Evolutionary conservation across 2,329 filamentous ascomycete species (phyloP).

Genomic region (Aureobasidium lini): DNA sequence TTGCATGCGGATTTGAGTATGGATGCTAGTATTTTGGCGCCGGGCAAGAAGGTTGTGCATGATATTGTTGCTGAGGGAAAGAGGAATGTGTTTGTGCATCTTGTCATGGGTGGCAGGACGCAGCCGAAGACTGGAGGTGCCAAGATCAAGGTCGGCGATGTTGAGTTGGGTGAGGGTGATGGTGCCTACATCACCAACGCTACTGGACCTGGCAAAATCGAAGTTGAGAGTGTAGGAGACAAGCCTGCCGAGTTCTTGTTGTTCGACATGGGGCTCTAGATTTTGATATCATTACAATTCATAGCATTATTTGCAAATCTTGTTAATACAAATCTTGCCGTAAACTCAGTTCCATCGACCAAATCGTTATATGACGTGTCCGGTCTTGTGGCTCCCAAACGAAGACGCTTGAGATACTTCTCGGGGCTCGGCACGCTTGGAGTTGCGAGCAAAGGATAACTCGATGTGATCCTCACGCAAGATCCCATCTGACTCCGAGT

Average conservation of each 20-base stretch:
- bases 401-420: not conserved
- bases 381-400: not conserved
- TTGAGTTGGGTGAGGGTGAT: constrained; percentile 66
- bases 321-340: no score
- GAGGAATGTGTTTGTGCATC: constrained; percentile 70
- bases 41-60: constrained; percentile 62
- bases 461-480: constrained; percentile 1
- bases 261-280: constrained; percentile 40
- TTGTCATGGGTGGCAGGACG: constrained; percentile 57
- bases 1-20: constrained; percentile 81
- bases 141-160: constrained; percentile 62
- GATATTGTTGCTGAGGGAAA: constrained; percentile 57
- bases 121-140: constrained; percentile 61
- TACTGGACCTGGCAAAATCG: constrained; percentile 36
- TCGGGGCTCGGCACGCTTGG: not conserved
- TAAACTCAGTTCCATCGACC: no score
- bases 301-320: no score
- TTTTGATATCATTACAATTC: no score
- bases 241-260: constrained; percentile 41
- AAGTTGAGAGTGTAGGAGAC: constrained; percentile 41
- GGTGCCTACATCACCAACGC: constrained; percentile 63
- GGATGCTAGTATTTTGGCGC: constrained; percentile 66
- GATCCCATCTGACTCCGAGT: constrained; percentile 5
- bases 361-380: not conserved
- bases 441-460: not conserved